Evolutionary conservation across 371 early-diverging fungal genomes (phyloP).

Genomic region (Syncephalastrum racemosum): DNA sequence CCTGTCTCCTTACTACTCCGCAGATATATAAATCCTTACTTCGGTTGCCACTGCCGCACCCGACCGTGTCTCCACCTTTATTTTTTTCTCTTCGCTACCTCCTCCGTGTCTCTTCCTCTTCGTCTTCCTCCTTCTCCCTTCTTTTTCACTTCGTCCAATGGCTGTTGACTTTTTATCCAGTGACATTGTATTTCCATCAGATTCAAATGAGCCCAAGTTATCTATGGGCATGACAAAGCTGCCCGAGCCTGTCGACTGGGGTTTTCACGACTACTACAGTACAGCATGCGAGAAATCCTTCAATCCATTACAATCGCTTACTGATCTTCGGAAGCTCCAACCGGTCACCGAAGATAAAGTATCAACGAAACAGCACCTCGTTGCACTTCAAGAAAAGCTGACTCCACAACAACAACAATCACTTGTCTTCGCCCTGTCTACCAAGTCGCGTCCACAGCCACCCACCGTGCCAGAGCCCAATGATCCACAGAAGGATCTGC

Average conservation of each 20-base stretch:
- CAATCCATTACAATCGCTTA: slow-evolving; percentile 19
- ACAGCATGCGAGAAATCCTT: slow-evolving; percentile 31
- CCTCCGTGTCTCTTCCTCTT: slow-evolving; percentile 4
- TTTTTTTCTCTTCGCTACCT: slow-evolving; percentile 8
- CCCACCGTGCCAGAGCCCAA: neutral
- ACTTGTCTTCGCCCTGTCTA: neutral
- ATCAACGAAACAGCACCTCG: neutral
- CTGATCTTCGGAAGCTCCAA: slow-evolving; percentile 15
- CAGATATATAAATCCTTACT: no score
- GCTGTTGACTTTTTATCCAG: slow-evolving; percentile 27
- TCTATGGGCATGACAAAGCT: slow-evolving; percentile 34
- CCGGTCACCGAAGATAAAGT: slow-evolving; percentile 2
- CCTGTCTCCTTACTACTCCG: no score
- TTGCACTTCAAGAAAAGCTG: neutral
- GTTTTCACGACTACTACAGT: slow-evolving; percentile 35
- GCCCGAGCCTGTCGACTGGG: slow-evolving; percentile 43
- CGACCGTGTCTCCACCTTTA: slow-evolving; percentile 3
- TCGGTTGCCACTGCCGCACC: neutral
- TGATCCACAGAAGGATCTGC: slow-evolving; percentile 17
- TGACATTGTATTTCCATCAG: slow-evolving; percentile 44
- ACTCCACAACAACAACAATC: slow-evolving; percentile 2
- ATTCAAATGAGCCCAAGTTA: slow-evolving; percentile 37
- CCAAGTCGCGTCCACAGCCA: slow-evolving; percentile 2
- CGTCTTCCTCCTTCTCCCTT: neutral
- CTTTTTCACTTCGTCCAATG: slow-evolving; percentile 2